Conservation (phyloP, 176 grass and related monocot species). For the Raddia guianensis region DNA sequence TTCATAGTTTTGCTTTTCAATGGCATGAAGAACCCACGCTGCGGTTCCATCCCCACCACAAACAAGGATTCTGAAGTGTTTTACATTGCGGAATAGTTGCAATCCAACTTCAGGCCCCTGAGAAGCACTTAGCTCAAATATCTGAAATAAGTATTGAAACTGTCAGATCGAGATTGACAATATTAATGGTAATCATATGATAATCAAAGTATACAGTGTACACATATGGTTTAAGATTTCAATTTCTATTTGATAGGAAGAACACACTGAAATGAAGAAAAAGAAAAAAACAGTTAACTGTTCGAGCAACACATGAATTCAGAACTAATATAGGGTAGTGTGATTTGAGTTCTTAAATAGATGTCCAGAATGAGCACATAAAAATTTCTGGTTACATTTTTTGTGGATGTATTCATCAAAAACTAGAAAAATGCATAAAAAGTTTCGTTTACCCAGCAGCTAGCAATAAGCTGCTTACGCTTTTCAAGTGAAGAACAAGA, state of each 20-base stretch:
- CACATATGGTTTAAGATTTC: background rate
- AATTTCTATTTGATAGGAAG: background rate
- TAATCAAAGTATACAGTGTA: background rate
- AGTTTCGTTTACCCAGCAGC: conserved; percentile 8
- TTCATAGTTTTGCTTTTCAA: conserved; percentile 83
- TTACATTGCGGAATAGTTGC: conserved; percentile 64
- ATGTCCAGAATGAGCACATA: background rate
- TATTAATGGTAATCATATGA: background rate
- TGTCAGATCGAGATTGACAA: conserved; percentile 20
- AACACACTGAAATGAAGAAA: background rate
- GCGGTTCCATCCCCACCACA: conserved; percentile 96
- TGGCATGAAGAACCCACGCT: conserved; percentile 87
- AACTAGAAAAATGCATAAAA: background rate
- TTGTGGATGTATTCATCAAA: background rate
- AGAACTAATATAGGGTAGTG: background rate
- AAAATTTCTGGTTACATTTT: background rate
- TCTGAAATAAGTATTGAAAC: conserved; percentile 54
- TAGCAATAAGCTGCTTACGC: background rate
- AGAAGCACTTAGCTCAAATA: conserved; percentile 81
- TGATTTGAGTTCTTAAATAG: background rate
- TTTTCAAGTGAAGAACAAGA: conserved; percentile 5
- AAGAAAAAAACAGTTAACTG: background rate
- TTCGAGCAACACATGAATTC: background rate
- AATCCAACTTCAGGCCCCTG: conserved; percentile 85
- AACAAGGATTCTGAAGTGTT: conserved; percentile 91